Evolutionary conservation across 768 basidiomycete species (phyloP).

Genomic region (Kwoniella newhampshirensis): DNA sequence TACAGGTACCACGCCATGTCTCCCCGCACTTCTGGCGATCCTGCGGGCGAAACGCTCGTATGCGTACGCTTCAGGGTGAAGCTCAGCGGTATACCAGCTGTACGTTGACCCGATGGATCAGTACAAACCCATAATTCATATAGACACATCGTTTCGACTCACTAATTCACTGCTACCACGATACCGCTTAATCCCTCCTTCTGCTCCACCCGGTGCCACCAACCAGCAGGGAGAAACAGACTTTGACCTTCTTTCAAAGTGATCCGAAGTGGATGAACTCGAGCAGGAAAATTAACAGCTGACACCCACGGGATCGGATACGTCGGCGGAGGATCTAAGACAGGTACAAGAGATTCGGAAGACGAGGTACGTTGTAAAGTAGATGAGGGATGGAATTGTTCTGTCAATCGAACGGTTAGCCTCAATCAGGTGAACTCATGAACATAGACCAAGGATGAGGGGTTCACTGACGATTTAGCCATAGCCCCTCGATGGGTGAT

Average conservation of each 20-base stretch:
- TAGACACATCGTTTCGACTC: conserved; percentile 19
- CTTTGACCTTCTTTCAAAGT: conserved; percentile 71
- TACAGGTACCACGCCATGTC: conserved; percentile 34
- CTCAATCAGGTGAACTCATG: neutral
- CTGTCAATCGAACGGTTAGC: conserved; percentile 7
- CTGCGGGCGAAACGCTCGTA: conserved; percentile 30
- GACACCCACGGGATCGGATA: conserved; percentile 72
- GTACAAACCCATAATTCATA: neutral
- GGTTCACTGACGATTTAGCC: conserved; percentile 68
- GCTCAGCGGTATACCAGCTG: conserved; percentile 43
- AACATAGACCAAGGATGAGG: neutral
- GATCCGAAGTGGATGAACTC: conserved; percentile 67
- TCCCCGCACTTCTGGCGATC: conserved; percentile 31
- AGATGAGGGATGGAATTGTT: conserved; percentile 31
- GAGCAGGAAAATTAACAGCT: conserved; percentile 52
- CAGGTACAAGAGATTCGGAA: conserved; percentile 11
- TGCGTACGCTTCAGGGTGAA: conserved; percentile 34
- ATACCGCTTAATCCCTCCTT: conserved; percentile 33
- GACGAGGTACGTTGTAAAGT: conserved; percentile 23
- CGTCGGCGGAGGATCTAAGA: conserved; percentile 17
- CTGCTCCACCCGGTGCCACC: conserved; percentile 91
- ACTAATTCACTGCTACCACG: conserved; percentile 53
- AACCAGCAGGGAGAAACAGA: conserved; percentile 84
- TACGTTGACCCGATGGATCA: neutral
- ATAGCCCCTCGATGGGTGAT: conserved; percentile 86